These are phyloP conservation scores for Boletus mariae DNA, from an alignment of 1,284 basidiomycete genomes.

Conservation along the genomic window DNA sequence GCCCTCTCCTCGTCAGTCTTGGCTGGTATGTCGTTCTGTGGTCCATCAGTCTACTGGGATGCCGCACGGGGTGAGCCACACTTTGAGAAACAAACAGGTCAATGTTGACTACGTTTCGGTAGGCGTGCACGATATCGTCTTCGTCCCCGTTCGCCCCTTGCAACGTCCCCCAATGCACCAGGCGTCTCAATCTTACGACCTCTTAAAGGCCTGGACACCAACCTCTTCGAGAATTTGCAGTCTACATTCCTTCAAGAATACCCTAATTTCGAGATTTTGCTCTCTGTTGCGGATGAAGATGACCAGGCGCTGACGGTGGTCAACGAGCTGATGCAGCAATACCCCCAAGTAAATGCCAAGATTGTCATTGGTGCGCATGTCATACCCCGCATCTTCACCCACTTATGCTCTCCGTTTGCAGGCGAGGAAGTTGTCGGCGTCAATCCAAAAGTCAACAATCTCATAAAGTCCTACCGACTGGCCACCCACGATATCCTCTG, in stretches of 20 bases:
- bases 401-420: constrained; percentile 28
- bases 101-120: constrained; percentile 18
- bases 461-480: constrained; percentile 77
- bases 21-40: constrained; percentile 75
- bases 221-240: constrained; percentile 91
- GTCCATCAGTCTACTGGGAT: constrained; percentile 75
- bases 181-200: constrained; percentile 91
- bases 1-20: constrained; percentile 47
- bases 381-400: constrained; percentile 1
- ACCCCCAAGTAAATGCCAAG: constrained; percentile 67
- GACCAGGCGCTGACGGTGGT: constrained; percentile 85
- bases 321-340: constrained; percentile 69
- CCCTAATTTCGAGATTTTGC: constrained; percentile 82
- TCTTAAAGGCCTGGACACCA: constrained; percentile 88
- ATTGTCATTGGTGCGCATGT: constrained; percentile 69
- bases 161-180: constrained; percentile 56
- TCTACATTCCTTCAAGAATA: constrained; percentile 89
- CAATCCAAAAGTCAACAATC: constrained; percentile 98
- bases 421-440: constrained; percentile 79
- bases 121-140: constrained; percentile 72
- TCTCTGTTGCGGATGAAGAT: constrained; percentile 77
- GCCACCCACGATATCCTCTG: constrained; percentile 91
- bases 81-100: not conserved
- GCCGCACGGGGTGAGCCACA: constrained; percentile 68
- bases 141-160: constrained; percentile 61